Percentiles rank a stretch among this genome's conserved stretches.
These are phyloP conservation scores for Trametes punicea DNA, from an alignment of 768 basidiomycete species.

Conservation along the genomic window DNA sequence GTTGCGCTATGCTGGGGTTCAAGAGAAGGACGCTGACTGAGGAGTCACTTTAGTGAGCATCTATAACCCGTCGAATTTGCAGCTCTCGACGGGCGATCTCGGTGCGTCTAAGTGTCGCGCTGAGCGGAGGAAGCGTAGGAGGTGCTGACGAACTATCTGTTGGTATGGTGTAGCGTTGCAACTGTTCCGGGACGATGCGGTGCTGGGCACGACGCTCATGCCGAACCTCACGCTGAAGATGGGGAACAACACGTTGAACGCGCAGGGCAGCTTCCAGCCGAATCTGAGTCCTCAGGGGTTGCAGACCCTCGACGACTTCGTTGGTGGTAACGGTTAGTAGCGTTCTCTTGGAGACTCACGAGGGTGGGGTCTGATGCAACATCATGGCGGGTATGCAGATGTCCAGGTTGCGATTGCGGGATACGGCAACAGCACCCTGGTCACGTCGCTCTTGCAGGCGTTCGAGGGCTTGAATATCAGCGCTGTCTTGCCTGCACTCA, in stretches of 20 bases:
- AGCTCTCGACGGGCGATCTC: slow-evolving; percentile 59
- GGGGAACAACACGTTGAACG: slow-evolving; percentile 56
- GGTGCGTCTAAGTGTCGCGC: slow-evolving; percentile 38
- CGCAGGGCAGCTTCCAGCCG: slow-evolving; percentile 52
- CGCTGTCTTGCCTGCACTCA: slow-evolving; percentile 57
- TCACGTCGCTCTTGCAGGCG: slow-evolving; percentile 56
- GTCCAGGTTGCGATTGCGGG: slow-evolving; percentile 56
- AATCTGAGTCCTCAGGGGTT: slow-evolving; percentile 57
- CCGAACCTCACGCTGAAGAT: slow-evolving; percentile 56
- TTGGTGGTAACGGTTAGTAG: slow-evolving; percentile 50
- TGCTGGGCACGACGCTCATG: slow-evolving; percentile 59
- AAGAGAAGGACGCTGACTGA: slow-evolving; percentile 1
- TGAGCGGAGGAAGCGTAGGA: background rate
- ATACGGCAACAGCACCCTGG: slow-evolving; percentile 55
- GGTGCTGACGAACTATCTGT: background rate
- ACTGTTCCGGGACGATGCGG: slow-evolving; percentile 46
- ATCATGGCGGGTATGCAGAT: slow-evolving; percentile 34
- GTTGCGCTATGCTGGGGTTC: background rate
- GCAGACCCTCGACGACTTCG: slow-evolving; percentile 65
- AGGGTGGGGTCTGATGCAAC: background rate
- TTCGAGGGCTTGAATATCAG: slow-evolving; percentile 57
- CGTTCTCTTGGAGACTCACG: background rate
- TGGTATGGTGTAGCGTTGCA: slow-evolving; percentile 45
- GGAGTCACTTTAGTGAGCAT: slow-evolving; percentile 48
- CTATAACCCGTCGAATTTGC: slow-evolving; percentile 64